These are phyloP conservation scores for Cryptosporidium andersoni DNA, from an alignment of 169 alveolate species.

Conservation along the genomic window DNA sequence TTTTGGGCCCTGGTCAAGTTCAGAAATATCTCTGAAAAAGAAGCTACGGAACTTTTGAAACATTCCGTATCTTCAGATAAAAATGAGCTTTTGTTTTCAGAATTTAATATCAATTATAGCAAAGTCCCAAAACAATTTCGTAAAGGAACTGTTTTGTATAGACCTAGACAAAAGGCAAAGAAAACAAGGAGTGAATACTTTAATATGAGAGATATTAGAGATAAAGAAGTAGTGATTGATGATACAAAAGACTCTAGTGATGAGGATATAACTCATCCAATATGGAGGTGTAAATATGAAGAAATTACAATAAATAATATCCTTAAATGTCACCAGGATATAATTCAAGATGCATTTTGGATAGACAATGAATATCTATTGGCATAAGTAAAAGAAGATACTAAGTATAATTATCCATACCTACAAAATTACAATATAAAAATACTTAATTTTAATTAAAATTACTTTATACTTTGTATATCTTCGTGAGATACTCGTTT, in stretches of 20 bases:
- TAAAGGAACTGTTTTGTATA: constrained; percentile 80
- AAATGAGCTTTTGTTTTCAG: constrained; percentile 88
- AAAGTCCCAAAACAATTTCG: constrained; percentile 80
- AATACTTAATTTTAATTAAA: too few relatives aligned
- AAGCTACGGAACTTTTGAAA: constrained; percentile 73
- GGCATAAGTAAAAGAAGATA: not conserved
- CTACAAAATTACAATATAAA: too few relatives aligned
- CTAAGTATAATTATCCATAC: too few relatives aligned
- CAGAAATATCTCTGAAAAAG: constrained; percentile 84
- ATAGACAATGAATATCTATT: constrained; percentile 28
- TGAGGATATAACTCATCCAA: constrained; percentile 1
- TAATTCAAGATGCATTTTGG: constrained; percentile 64
- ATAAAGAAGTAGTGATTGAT: not conserved
- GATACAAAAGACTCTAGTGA: not conserved
- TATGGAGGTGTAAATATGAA: constrained; percentile 21
- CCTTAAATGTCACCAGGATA: constrained; percentile 23
- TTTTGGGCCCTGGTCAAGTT: constrained; percentile 93
- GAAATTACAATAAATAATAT: constrained; percentile 5
- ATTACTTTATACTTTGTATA: too few relatives aligned
- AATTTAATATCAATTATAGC: constrained; percentile 90
- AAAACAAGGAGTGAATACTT: constrained; percentile 71
- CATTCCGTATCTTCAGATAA: constrained; percentile 87
- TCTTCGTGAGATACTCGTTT: too few relatives aligned
- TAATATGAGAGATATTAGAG: constrained; percentile 39
- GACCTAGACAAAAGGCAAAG: constrained; percentile 70